Evolutionary conservation across 2,329 filamentous ascomycete genomes (phyloP).

Genomic region (Trichoderma gracile): DNA sequence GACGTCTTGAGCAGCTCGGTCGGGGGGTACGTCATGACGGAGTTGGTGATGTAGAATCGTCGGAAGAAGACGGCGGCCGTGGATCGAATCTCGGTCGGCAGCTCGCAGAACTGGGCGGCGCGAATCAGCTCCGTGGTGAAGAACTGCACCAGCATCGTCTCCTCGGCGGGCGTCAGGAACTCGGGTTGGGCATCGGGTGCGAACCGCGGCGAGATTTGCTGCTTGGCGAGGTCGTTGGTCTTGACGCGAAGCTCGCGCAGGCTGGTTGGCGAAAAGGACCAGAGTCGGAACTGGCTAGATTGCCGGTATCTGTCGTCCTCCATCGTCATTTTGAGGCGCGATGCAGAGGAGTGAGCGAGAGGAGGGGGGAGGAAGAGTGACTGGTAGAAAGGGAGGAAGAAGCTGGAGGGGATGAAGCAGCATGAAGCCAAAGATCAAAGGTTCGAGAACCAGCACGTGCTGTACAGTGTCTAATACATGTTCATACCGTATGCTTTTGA

Average conservation of each 20-base stretch:
- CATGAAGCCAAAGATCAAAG: constrained; percentile 4
- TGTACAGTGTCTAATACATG: not conserved
- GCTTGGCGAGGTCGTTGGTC: constrained; percentile 73
- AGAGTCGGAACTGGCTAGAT: constrained; percentile 86
- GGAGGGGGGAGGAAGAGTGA: not conserved
- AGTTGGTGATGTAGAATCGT: constrained; percentile 94
- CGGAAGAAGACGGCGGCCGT: constrained; percentile 88
- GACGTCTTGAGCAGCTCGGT: constrained; percentile 86
- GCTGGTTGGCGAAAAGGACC: constrained; percentile 81
- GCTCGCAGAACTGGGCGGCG: constrained; percentile 55
- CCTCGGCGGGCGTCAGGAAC: constrained; percentile 80
- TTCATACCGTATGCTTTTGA: not conserved
- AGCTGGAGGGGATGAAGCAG: not conserved
- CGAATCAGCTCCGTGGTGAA: constrained; percentile 64
- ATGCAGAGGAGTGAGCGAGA: constrained; percentile 24
- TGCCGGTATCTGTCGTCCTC: constrained; percentile 91
- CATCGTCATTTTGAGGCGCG: constrained; percentile 57
- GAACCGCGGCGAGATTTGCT: constrained; percentile 60
- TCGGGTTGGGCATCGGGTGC: constrained; percentile 63
- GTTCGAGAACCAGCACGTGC: constrained; percentile 9
- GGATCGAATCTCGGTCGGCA: constrained; percentile 52
- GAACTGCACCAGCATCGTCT: constrained; percentile 76
- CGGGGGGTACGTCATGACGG: constrained; percentile 93
- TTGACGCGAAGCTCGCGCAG: constrained; percentile 71
- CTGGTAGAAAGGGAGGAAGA: not conserved